Evolutionary conservation across 1,284 basidiomycete species (phyloP).

Genomic region (Trametes polyzona): DNA sequence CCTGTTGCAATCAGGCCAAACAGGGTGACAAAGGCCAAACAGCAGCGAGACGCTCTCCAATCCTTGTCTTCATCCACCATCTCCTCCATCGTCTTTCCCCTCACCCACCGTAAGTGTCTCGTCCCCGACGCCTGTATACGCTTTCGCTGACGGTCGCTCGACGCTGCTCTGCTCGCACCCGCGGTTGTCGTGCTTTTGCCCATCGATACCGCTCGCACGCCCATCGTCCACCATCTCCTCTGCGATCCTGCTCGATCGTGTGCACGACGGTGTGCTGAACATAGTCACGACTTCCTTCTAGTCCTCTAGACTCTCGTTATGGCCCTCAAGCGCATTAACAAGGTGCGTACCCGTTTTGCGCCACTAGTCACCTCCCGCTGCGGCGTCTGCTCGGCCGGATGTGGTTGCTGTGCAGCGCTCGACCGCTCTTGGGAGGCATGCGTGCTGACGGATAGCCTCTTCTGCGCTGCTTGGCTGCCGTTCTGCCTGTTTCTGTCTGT

Average conservation of each 20-base stretch:
- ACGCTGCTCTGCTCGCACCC: slow-evolving; percentile 1
- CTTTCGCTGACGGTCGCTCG: slow-evolving; percentile 2
- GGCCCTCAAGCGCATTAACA: slow-evolving; percentile 99
- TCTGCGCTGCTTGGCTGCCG: not conserved
- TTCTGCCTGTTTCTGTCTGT: slow-evolving; percentile 9
- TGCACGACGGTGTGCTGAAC: slow-evolving; percentile 1
- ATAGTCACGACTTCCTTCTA: slow-evolving; percentile 31
- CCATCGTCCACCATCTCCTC: slow-evolving; percentile 28
- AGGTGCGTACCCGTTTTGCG: slow-evolving; percentile 58
- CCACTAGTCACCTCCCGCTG: not conserved
- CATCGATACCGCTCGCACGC: slow-evolving; percentile 17
- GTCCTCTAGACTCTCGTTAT: slow-evolving; percentile 50
- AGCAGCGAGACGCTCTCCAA: slow-evolving; percentile 22
- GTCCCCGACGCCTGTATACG: not conserved
- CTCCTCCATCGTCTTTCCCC: slow-evolving; percentile 25
- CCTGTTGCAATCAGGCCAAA: slow-evolving; percentile 31
- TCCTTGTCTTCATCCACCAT: slow-evolving; percentile 34
- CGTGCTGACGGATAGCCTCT: slow-evolving; percentile 26
- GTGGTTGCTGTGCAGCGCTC: slow-evolving; percentile 20
- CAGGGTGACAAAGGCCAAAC: slow-evolving; percentile 32
- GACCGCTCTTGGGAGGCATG: not conserved
- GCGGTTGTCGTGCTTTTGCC: slow-evolving; percentile 1
- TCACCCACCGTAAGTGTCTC: slow-evolving; percentile 25
- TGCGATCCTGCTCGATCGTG: slow-evolving; percentile 34
- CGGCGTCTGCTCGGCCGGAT: slow-evolving; percentile 22